A percentile compares a stretch with the other conserved stretches of the same genome.
Conservation (phyloP, 2,329 filamentous ascomycete genomes). For the Mollisia scopiformis region DNA sequence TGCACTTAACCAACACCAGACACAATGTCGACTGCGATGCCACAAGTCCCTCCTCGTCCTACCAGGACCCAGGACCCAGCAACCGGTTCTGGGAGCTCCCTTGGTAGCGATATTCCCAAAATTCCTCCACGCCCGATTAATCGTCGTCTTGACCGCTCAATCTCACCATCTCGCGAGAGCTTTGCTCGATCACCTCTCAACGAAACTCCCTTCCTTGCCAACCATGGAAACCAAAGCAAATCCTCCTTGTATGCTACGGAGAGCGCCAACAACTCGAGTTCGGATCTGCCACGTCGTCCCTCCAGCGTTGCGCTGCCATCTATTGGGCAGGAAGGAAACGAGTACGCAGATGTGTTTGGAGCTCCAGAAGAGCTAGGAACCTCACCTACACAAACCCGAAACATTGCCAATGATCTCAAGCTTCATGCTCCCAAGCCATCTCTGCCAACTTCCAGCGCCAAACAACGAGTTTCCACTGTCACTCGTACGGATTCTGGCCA, state of each 20-base stretch:
- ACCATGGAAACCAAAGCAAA: slow-evolving; percentile 34
- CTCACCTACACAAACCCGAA: slow-evolving; percentile 74
- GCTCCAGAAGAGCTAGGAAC: slow-evolving; percentile 50
- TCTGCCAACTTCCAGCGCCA: slow-evolving; percentile 78
- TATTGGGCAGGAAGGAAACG: slow-evolving; percentile 85
- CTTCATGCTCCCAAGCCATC: slow-evolving; percentile 90
- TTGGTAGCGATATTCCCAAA: slow-evolving; percentile 59
- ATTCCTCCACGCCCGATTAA: slow-evolving; percentile 76
- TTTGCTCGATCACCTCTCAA: slow-evolving; percentile 88
- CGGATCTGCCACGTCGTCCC: slow-evolving; percentile 58
- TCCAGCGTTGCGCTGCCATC: slow-evolving; percentile 80
- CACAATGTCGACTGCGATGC: slow-evolving; percentile 44
- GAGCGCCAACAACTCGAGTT: slow-evolving; percentile 38
- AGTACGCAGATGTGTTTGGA: slow-evolving; percentile 71
- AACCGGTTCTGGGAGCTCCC: slow-evolving; percentile 37
- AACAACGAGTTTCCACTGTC: slow-evolving; percentile 79
- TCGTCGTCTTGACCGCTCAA: slow-evolving; percentile 70
- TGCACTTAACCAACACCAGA: slow-evolving; percentile 4
- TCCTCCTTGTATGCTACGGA: slow-evolving; percentile 41
- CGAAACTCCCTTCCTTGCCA: slow-evolving; percentile 58
- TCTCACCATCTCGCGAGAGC: slow-evolving; percentile 76
- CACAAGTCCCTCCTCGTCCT: slow-evolving; percentile 66
- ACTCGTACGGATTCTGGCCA: slow-evolving; percentile 90
- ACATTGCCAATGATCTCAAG: slow-evolving; percentile 78
- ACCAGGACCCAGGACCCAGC: slow-evolving; percentile 51